Evolutionary conservation across 2,329 filamentous ascomycete species (phyloP).

Genomic region (Aspergillus fructus): DNA sequence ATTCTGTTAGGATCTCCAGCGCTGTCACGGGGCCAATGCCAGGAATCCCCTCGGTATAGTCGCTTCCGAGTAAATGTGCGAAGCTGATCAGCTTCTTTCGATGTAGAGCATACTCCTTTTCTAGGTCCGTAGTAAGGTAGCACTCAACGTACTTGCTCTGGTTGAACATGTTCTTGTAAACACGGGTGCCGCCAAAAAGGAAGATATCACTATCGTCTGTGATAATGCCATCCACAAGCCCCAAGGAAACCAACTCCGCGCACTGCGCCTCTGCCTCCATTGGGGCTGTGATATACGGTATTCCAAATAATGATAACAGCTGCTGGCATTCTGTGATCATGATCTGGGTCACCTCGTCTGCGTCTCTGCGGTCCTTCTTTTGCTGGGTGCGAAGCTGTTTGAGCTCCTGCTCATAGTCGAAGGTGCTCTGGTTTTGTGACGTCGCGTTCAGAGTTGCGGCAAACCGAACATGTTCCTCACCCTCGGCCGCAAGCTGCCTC

Average conservation of each 20-base stretch:
- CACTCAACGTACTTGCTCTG: slow-evolving; percentile 97
- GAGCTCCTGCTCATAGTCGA: slow-evolving; percentile 83
- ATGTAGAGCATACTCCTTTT: slow-evolving; percentile 83
- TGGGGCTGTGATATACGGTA: slow-evolving; percentile 94
- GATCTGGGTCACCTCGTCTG: slow-evolving; percentile 92
- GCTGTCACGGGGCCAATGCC: slow-evolving; percentile 94
- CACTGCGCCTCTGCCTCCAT: slow-evolving; percentile 99
- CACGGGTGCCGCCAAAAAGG: slow-evolving; percentile 89
- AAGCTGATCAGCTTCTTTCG: slow-evolving; percentile 85
- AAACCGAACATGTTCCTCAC: slow-evolving; percentile 91
- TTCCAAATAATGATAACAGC: slow-evolving; percentile 81
- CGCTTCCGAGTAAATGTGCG: slow-evolving; percentile 86
- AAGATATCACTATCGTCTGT: slow-evolving; percentile 98
- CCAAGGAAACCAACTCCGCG: slow-evolving; percentile 80
- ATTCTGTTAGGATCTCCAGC: slow-evolving; percentile 90
- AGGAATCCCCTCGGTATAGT: slow-evolving; percentile 90
- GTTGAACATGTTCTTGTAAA: slow-evolving; percentile 99
- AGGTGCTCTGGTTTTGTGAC: slow-evolving; percentile 65
- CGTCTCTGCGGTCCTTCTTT: slow-evolving; percentile 91
- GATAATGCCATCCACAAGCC: slow-evolving; percentile 93
- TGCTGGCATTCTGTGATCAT: slow-evolving; percentile 97
- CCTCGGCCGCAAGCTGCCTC: slow-evolving; percentile 81
- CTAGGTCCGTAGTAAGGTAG: slow-evolving; percentile 79
- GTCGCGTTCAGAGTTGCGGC: slow-evolving; percentile 82
- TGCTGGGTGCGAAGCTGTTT: slow-evolving; percentile 87